Evolutionary conservation across 805 yeast genomes (phyloP).

Genomic region (Yarrowia sp.): DNA sequence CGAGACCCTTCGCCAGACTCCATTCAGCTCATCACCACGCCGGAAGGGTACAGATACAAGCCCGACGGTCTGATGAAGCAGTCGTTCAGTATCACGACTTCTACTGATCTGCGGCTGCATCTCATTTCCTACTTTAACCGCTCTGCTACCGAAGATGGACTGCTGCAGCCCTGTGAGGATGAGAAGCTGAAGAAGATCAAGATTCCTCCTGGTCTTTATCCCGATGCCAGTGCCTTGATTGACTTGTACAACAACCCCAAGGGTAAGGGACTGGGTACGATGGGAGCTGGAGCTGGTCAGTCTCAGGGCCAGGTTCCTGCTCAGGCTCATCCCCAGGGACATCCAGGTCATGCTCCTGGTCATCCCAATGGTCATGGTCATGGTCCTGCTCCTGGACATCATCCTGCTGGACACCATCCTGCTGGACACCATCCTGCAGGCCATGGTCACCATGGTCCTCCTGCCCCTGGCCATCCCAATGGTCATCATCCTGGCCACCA

Average conservation of each 20-base stretch:
- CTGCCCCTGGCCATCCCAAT: not conserved
- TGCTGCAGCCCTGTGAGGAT: constrained; percentile 48
- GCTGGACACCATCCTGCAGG: too few relatives aligned
- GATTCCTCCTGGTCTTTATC: constrained; percentile 42
- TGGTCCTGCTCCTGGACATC: not conserved
- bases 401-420: not conserved
- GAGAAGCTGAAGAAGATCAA: constrained; percentile 38
- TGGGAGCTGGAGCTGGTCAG: too few relatives aligned
- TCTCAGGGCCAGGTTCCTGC: not conserved
- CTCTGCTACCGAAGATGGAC: constrained; percentile 34
- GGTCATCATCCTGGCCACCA: too few relatives aligned
- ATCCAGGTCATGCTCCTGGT: not conserved
- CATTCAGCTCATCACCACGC: constrained; percentile 4
- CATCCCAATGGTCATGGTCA: not conserved
- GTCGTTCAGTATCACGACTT: constrained; percentile 55
- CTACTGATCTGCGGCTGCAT: constrained; percentile 54
- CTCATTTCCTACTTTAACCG: constrained; percentile 54
- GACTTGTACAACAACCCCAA: constrained; percentile 25
- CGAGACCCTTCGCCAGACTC: not conserved
- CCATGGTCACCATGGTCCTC: not conserved
- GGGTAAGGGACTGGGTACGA: not conserved
- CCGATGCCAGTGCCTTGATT: constrained; percentile 35
- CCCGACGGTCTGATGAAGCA: constrained; percentile 60
- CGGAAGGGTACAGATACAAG: constrained; percentile 42
- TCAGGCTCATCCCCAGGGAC: not conserved